Evolutionary conservation across 2,329 filamentous ascomycete genomes (phyloP).

Genomic region (Cytospora schulzeri): DNA sequence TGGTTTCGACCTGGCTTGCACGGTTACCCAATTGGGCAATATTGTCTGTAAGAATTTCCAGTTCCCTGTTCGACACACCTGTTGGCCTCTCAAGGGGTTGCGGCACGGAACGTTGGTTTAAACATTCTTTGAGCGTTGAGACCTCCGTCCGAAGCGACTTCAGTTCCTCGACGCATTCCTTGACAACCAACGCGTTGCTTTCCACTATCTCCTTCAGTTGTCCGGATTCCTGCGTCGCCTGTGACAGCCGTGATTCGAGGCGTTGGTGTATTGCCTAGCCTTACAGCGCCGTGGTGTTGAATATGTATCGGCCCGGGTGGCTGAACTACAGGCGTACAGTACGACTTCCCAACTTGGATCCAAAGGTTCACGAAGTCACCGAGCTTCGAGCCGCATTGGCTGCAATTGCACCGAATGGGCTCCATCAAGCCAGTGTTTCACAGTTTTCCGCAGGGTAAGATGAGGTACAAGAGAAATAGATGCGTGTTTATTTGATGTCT

Average conservation of each 20-base stretch:
- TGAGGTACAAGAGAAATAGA: too few relatives aligned
- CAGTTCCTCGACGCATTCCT: not conserved
- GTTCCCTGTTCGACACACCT: not conserved
- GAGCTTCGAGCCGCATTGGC: constrained; percentile 36
- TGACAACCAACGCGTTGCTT: not conserved
- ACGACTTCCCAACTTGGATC: constrained; percentile 44
- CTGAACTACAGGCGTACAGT: constrained; percentile 41
- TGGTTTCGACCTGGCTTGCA: not conserved
- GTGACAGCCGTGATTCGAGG: not conserved
- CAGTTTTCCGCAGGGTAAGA: not conserved
- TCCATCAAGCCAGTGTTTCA: constrained; percentile 38
- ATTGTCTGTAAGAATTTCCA: not conserved
- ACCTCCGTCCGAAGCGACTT: not conserved
- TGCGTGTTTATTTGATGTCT: too few relatives aligned
- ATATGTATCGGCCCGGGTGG: constrained; percentile 30
- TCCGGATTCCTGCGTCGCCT: not conserved
- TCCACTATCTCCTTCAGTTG: not conserved
- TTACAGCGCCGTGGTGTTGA: not conserved
- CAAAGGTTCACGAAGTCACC: constrained; percentile 42
- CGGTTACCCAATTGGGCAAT: not conserved
- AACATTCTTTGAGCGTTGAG: not conserved
- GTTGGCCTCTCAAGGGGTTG: not conserved
- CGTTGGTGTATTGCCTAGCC: constrained; percentile 23
- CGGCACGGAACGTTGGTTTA: not conserved
- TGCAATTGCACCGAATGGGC: constrained; percentile 40